phyloP scores from a whole-genome alignment of 177 flowering plant genomes.

The Vitis hybrid region DNA sequence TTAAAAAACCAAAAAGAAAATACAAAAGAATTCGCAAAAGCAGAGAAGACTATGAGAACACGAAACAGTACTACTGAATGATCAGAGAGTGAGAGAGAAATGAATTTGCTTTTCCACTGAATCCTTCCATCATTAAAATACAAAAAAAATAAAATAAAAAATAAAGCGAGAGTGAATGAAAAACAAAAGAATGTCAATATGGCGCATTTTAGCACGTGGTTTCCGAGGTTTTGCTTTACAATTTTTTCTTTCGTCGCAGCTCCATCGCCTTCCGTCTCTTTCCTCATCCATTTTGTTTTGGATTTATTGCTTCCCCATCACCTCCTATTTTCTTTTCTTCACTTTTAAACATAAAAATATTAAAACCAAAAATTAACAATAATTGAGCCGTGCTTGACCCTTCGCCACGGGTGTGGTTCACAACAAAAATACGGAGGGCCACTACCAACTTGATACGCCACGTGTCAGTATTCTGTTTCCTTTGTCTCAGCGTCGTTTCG shows the following conservation, averaged over 20 bases:
- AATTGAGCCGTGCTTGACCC: slow-evolving; percentile 19
- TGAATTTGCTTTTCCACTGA: background rate
- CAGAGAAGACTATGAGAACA: slow-evolving; percentile 42
- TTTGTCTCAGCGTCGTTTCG: slow-evolving; percentile 17
- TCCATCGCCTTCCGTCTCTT: background rate
- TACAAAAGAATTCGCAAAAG: slow-evolving; percentile 11
- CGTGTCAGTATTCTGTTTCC: slow-evolving; percentile 8
- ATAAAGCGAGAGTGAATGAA: background rate
- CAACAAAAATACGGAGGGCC: slow-evolving; percentile 26
- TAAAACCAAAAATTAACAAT: background rate
- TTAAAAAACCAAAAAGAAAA: background rate
- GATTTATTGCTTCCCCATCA: background rate
- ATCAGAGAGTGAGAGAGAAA: slow-evolving; percentile 13
- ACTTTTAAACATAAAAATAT: slow-evolving; percentile 5
- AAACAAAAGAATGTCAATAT: slow-evolving; percentile 15
- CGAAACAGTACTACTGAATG: slow-evolving; percentile 34
- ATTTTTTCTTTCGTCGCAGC: background rate
- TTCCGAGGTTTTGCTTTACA: slow-evolving; percentile 23
- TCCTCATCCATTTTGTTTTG: background rate
- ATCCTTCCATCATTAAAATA: background rate
- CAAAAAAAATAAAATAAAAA: background rate
- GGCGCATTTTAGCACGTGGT: slow-evolving; percentile 45
- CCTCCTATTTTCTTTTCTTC: slow-evolving; percentile 2
- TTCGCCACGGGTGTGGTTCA: slow-evolving; percentile 36
- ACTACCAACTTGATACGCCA: slow-evolving; percentile 1